These are phyloP conservation scores for Xenoacremonium recifei DNA, from an alignment of 2,329 filamentous ascomycete genomes.

Conservation along the genomic window DNA sequence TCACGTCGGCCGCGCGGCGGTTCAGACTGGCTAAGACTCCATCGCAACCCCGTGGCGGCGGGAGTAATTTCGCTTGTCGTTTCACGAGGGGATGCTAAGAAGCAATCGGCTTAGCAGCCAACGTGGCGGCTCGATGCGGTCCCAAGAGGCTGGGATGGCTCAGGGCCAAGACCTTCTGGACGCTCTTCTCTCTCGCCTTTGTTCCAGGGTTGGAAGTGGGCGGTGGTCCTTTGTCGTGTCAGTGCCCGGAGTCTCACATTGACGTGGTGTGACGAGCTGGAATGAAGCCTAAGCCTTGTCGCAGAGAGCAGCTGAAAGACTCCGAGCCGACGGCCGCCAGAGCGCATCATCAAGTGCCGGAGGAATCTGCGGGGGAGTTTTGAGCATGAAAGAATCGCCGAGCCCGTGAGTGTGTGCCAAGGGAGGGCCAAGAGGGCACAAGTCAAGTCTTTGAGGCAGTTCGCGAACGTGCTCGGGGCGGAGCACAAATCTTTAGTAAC, in stretches of 20 bases:
- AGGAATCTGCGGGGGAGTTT: too few species aligned
- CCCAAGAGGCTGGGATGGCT: constrained; percentile 16
- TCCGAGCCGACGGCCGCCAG: too few species aligned
- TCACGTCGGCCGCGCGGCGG: neutral
- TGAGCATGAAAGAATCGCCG: too few species aligned
- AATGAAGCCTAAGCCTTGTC: too few species aligned
- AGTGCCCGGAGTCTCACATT: neutral
- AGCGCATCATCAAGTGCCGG: too few species aligned
- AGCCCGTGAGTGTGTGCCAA: too few species aligned
- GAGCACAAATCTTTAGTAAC: too few species aligned
- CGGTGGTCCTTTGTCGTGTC: constrained; percentile 8
- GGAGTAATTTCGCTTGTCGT: constrained; percentile 36
- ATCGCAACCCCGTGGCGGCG: constrained; percentile 23
- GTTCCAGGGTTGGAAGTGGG: neutral
- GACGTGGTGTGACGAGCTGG: neutral
- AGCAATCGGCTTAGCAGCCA: constrained; percentile 21
- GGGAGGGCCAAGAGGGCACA: too few species aligned
- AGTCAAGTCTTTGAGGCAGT: too few species aligned
- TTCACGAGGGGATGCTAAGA: constrained; percentile 24
- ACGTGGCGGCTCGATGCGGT: constrained; percentile 21
- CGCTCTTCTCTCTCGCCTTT: constrained; percentile 8
- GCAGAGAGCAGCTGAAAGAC: too few species aligned
- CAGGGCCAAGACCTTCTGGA: constrained; percentile 15
- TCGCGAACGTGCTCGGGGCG: too few species aligned
- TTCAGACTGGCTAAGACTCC: neutral